Conservation (phyloP, 306 rosid genomes). For the Vigna trinervia region DNA sequence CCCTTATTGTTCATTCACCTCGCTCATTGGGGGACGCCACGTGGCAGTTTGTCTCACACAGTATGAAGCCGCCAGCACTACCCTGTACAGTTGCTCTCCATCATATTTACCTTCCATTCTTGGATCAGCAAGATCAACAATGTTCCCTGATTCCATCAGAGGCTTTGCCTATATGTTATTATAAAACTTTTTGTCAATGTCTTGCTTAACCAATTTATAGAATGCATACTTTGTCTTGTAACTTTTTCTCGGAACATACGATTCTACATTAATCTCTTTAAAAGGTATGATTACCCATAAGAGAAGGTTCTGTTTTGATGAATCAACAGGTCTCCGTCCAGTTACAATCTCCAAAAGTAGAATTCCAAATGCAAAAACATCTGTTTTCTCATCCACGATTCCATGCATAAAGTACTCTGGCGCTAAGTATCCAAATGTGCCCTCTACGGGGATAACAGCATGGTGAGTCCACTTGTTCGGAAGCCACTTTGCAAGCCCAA, state of each 20-base stretch:
- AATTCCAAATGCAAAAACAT: constrained; percentile 82
- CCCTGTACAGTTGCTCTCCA: constrained; percentile 62
- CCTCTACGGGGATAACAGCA: constrained; percentile 90
- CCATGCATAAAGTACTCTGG: constrained; percentile 98
- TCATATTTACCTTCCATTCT: constrained; percentile 71
- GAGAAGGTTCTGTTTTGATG: constrained; percentile 83
- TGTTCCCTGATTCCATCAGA: constrained; percentile 77
- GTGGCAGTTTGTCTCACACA: constrained; percentile 79
- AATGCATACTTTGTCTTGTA: not conserved
- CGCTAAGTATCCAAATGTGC: constrained; percentile 93
- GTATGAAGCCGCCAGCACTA: constrained; percentile 78
- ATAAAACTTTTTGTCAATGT: not conserved
- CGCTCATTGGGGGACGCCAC: constrained; percentile 83
- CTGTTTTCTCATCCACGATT: constrained; percentile 91
- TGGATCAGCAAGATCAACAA: constrained; percentile 73
- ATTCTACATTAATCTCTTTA: not conserved
- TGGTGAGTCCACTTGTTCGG: constrained; percentile 99
- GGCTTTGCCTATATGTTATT: constrained; percentile 70
- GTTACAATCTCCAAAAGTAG: constrained; percentile 88
- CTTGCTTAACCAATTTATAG: not conserved
- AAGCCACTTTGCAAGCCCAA: constrained; percentile 99
- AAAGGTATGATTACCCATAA: constrained; percentile 67
- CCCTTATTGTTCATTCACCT: constrained; percentile 53
- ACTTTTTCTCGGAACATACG: not conserved
- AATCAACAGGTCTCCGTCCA: constrained; percentile 89